Percentiles rank a stretch among this genome's conserved stretches.
Evolutionary conservation across 257 asterid genomes (phyloP).

Genomic region (Catharanthus roseus): DNA sequence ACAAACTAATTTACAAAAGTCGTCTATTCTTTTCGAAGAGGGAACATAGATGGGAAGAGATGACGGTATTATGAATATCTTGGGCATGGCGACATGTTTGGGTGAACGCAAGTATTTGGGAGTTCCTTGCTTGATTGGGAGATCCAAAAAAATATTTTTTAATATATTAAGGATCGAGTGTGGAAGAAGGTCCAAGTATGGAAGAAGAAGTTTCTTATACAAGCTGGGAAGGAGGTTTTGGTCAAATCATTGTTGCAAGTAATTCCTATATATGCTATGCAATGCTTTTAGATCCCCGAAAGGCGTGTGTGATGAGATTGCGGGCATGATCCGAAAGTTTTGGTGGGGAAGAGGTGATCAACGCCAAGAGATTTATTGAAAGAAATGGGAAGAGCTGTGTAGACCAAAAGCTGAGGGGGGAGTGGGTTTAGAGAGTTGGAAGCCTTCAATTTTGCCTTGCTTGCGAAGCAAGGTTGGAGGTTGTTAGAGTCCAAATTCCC

Average conservation of each 20-base stretch:
- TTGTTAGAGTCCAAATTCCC: not conserved
- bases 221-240: not conserved
- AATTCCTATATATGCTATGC: not conserved
- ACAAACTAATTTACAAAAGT: not conserved
- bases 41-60: not conserved
- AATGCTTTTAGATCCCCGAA: not conserved
- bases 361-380: too few relatives aligned
- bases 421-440: too few relatives aligned
- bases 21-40: not conserved
- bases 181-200: too few relatives aligned
- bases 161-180: too few relatives aligned
- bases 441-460: too few relatives aligned
- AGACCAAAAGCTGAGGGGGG: too few relatives aligned
- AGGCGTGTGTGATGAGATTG: not conserved
- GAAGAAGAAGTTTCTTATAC: too few relatives aligned
- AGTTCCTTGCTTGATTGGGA: not conserved
- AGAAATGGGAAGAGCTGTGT: too few relatives aligned
- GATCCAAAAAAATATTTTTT: not conserved
- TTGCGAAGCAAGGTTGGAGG: not conserved
- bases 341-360: not conserved
- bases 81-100: not conserved
- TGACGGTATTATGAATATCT: not conserved
- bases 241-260: too few relatives aligned
- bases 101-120: not conserved
- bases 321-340: not conserved